Evolutionary conservation across 2,329 filamentous ascomycete genomes (phyloP), one percentile per base, ranked within the genome.

Genomic region (Geosmithia flava): DNA sequence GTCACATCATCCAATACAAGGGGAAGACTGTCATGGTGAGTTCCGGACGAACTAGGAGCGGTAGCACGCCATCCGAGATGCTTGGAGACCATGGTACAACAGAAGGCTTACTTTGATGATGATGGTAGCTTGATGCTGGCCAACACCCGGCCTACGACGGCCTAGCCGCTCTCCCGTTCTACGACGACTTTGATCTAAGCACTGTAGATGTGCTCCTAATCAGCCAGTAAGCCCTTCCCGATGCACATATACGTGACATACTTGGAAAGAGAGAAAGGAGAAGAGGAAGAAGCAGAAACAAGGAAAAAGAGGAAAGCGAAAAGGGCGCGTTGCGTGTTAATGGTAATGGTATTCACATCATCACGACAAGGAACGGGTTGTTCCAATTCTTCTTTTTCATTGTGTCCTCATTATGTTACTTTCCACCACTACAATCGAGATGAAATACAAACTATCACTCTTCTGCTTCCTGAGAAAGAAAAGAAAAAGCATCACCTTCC

Each of bases 1-100:
- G 93, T 66, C 93, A 98, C 63, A 95, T 98, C 57, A 82, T 98
- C 51, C 89, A 97, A 61, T 98, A 98, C 77, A 98, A 97, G 69
- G 93, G 93, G 52, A 98, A 98, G 68, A 97, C 91, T 6, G 88
- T 98, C 56, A 98, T 98, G 93, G 89, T 94, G 71, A 57, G 59
- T 6, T 37, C 27, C 16, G n/a, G 23, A 27, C 23, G 23, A 27
- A 27, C 23, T 8, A 27, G 8, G 23, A 27, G 23, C 8, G 23
- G 8, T 27, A 8, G 23, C 23, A 8, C 42, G 6, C 16, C 43
- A 29, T 15, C 43, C 23, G 44, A 29, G 10, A 49, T 20, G 4
- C 2, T 41, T 46, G 27, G 27, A 37, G 43, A 30, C 23, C 4
- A 15, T 23, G 29, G 20, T 7, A 15, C 19, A 17, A 47, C 45